Evolutionary conservation across 2,329 filamentous ascomycete genomes (phyloP).

Genomic region (Aureobasidium melanogenum): DNA sequence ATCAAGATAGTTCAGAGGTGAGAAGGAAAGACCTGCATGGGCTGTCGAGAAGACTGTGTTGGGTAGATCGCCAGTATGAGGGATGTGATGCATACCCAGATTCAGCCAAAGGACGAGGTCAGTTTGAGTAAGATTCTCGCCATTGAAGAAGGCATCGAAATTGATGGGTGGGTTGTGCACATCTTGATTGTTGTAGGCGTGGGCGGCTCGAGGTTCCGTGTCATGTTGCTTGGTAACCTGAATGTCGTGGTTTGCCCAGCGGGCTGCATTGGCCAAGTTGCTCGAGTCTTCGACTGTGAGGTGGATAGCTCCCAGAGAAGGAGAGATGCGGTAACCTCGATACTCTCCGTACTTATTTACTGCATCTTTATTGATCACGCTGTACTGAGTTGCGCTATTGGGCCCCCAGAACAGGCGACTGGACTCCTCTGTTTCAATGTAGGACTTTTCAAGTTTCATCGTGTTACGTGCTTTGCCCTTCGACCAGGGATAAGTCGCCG

Average conservation of each 20-base stretch:
- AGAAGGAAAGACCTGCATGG: slow-evolving; percentile 36
- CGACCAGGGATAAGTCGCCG: slow-evolving; percentile 41
- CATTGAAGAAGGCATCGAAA: slow-evolving; percentile 37
- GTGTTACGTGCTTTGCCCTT: slow-evolving; percentile 39
- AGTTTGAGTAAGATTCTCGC: slow-evolving; percentile 34
- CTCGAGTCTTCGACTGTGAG: slow-evolving; percentile 22
- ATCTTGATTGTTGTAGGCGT: slow-evolving; percentile 28
- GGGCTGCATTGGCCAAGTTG: slow-evolving; percentile 22
- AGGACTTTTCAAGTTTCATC: slow-evolving; percentile 40
- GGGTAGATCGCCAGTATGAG: slow-evolving; percentile 45
- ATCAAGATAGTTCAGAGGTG: slow-evolving; percentile 38
- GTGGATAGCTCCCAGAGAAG: slow-evolving; percentile 20
- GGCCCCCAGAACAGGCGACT: slow-evolving; percentile 37
- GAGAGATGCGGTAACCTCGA: slow-evolving; percentile 44
- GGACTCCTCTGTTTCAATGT: slow-evolving; percentile 30
- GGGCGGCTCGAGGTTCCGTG: slow-evolving; percentile 31
- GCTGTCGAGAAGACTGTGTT: slow-evolving; percentile 45
- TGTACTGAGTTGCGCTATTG: slow-evolving; percentile 40
- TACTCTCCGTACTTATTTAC: slow-evolving; percentile 44
- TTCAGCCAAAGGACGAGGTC: slow-evolving; percentile 47
- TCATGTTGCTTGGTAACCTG: slow-evolving; percentile 38
- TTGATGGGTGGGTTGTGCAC: slow-evolving; percentile 35
- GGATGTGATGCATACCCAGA: slow-evolving; percentile 50
- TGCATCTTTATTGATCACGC: slow-evolving; percentile 43
- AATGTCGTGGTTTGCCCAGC: slow-evolving; percentile 32